A percentile compares a stretch with the other conserved stretches of the same genome.
Evolutionary conservation across 371 early-diverging fungal genomes (phyloP).

Genomic region (Mortierella polycephala): DNA sequence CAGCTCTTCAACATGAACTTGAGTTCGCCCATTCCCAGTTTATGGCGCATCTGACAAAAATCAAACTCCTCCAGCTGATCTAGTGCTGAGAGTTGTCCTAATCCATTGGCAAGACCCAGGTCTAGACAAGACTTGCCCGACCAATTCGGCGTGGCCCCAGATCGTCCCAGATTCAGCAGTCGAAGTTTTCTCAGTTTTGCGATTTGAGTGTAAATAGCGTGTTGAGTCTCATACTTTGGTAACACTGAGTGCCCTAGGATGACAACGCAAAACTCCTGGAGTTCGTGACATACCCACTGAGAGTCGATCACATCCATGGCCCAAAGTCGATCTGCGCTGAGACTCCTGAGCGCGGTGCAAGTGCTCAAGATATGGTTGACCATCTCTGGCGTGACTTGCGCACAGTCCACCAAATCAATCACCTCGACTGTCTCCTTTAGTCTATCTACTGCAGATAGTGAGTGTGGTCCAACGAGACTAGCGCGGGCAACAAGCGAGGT

Average conservation of each 20-base stretch:
- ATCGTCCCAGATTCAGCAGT: constrained; percentile 22
- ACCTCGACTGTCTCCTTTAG: constrained; percentile 12
- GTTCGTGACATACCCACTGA: constrained; percentile 21
- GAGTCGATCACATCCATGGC: constrained; percentile 8
- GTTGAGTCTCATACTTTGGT: constrained; percentile 11
- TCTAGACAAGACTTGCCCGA: constrained; percentile 17
- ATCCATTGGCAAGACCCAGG: constrained; percentile 28
- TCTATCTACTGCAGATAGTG: neutral
- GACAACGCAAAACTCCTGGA: constrained; percentile 30
- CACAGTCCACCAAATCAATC: constrained; percentile 25
- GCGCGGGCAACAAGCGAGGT: constrained; percentile 13
- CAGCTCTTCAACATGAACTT: constrained; percentile 37
- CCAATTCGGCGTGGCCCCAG: neutral
- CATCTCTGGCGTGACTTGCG: constrained; percentile 10
- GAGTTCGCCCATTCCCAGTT: constrained; percentile 28
- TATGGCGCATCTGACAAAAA: constrained; percentile 30
- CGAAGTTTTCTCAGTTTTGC: constrained; percentile 16
- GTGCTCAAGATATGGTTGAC: constrained; percentile 13
- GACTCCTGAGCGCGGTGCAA: constrained; percentile 18
- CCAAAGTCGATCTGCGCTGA: constrained; percentile 29
- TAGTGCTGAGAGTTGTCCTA: constrained; percentile 9
- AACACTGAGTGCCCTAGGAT: constrained; percentile 18
- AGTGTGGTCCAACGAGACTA: constrained; percentile 8
- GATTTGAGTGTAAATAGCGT: constrained; percentile 14
- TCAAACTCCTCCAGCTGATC: constrained; percentile 33